These are phyloP conservation scores for Rhodotorula sp. DNA, from an alignment of 1,284 basidiomycete genomes.

Conservation along the genomic window DNA sequence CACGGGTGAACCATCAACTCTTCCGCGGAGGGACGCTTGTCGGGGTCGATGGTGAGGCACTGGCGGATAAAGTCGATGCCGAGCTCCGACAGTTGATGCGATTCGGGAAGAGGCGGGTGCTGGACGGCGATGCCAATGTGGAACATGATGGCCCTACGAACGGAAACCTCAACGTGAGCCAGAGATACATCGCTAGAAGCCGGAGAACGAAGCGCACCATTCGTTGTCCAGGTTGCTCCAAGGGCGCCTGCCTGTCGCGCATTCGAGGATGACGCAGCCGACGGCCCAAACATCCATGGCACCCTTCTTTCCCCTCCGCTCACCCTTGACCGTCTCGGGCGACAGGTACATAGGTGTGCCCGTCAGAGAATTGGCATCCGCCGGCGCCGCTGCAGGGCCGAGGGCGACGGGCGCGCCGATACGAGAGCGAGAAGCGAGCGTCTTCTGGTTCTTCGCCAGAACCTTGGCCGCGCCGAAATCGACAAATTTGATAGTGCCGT, in stretches of 20 bases:
- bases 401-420: conserved; percentile 39
- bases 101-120: conserved; percentile 90
- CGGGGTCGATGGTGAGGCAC: conserved; percentile 85
- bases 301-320: conserved; percentile 68
- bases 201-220: conserved; percentile 63
- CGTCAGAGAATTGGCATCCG: conserved; percentile 63
- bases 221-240: conserved; percentile 99
- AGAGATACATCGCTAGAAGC: neutral
- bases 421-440: conserved; percentile 65
- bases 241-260: conserved; percentile 91
- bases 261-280: conserved; percentile 94
- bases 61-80: conserved; percentile 94
- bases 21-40: conserved; percentile 74
- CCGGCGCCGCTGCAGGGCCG: conserved; percentile 38
- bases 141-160: conserved; percentile 41
- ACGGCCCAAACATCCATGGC: conserved; percentile 98
- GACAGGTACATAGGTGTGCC: conserved; percentile 99
- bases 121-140: conserved; percentile 77
- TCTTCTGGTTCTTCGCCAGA: conserved; percentile 87
- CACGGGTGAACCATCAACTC: conserved; percentile 88
- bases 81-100: conserved; percentile 78
- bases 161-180: neutral
- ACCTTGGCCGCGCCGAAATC: conserved; percentile 99
- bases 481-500: conserved; percentile 95
- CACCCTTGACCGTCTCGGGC: conserved; percentile 92